Percentiles rank a stretch among this genome's conserved stretches.
These are phyloP conservation scores for Acanthamoeba triangularis DNA, from an alignment of 208 protist species.

Conservation along the genomic window DNA sequence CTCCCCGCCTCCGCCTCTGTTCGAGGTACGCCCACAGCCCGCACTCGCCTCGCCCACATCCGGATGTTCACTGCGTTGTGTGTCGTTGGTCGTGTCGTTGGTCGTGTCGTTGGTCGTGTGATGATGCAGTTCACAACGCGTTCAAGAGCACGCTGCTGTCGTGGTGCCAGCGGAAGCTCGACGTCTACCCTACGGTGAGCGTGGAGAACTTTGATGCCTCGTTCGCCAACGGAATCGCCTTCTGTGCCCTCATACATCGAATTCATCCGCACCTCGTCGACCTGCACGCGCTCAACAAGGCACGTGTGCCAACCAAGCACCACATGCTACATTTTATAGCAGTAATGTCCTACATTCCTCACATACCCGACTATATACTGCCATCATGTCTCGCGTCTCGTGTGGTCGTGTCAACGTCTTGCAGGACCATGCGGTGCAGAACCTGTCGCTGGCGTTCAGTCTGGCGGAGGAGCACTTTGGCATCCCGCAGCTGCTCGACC, in stretches of 20 bases:
- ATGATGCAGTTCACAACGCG: constrained; percentile 53
- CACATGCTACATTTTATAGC: too few relatives aligned
- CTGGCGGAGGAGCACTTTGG: constrained; percentile 88
- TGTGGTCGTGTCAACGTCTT: neutral
- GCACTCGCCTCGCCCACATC: neutral
- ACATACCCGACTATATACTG: too few relatives aligned
- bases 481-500: constrained; percentile 84
- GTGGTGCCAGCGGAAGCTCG: constrained; percentile 89
- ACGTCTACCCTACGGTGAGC: constrained; percentile 85
- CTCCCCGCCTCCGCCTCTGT: neutral
- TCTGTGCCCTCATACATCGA: constrained; percentile 87
- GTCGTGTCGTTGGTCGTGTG: neutral
- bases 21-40: neutral
- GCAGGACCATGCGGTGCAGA: constrained; percentile 79
- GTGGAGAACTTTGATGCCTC: constrained; percentile 89
- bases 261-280: constrained; percentile 39
- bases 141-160: constrained; percentile 85
- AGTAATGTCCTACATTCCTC: too few relatives aligned
- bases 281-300: neutral
- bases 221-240: constrained; percentile 85
- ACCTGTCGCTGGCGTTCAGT: constrained; percentile 90
- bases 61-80: neutral
- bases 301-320: neutral
- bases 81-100: too few relatives aligned
- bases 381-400: neutral